A percentile compares a stretch with the other conserved stretches of the same genome.
phyloP scores from a whole-genome alignment of 768 basidiomycete species.

The Agaricus sinodeliciosus region DNA sequence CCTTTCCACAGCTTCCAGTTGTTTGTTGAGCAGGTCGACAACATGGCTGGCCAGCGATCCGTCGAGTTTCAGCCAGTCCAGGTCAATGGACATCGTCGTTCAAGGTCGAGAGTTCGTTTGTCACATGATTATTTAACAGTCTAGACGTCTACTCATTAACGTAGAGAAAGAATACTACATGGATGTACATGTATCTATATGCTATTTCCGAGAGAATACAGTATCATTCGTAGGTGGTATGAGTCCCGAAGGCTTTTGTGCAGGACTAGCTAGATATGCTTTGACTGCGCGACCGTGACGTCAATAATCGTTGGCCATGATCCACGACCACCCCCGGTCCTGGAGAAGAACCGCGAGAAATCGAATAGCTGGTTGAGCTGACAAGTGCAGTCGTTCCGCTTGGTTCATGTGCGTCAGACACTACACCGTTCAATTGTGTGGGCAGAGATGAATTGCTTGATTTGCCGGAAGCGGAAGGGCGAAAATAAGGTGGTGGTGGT shows the following conservation, averaged over 20 bases:
- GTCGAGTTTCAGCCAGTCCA: constrained; percentile 88
- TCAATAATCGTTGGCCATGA: constrained; percentile 29
- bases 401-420: constrained; percentile 21
- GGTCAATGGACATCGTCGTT: constrained; percentile 80
- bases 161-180: background rate
- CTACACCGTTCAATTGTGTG: background rate
- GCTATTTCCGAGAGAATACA: background rate
- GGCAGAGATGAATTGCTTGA: background rate
- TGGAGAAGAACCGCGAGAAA: constrained; percentile 44
- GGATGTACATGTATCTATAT: background rate
- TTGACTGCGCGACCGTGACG: constrained; percentile 62
- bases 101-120: background rate
- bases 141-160: background rate
- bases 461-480: constrained; percentile 1
- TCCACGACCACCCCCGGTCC: constrained; percentile 33
- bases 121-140: background rate
- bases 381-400: constrained; percentile 18
- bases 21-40: constrained; percentile 71
- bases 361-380: constrained; percentile 32
- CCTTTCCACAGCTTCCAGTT: constrained; percentile 61
- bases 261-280: constrained; percentile 50
- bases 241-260: constrained; percentile 31
- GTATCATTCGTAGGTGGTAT: background rate
- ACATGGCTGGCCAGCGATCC: constrained; percentile 60
- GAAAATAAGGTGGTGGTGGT: constrained; percentile 12